Evolutionary conservation across 768 basidiomycete genomes (phyloP).

Genomic region (Filobasidium wieringae): DNA sequence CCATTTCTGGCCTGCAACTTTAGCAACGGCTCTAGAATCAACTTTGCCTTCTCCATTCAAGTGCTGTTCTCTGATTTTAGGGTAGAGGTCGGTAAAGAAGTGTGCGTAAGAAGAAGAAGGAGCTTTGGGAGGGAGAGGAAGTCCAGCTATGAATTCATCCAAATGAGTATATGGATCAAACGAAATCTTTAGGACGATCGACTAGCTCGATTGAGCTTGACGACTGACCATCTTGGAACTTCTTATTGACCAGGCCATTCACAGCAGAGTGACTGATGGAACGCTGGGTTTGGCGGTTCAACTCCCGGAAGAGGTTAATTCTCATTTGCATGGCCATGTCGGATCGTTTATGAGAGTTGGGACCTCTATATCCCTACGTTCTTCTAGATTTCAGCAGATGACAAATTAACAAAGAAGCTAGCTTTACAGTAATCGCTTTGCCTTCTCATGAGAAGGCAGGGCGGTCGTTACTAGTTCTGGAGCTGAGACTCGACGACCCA

Average conservation of each 20-base stretch:
- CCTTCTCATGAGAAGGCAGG: background rate
- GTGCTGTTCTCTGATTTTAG: background rate
- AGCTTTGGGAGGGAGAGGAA: constrained; percentile 11
- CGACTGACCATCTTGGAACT: background rate
- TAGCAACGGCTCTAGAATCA: constrained; percentile 4
- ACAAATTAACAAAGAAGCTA: background rate
- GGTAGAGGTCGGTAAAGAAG: constrained; percentile 12
- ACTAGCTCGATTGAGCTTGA: background rate
- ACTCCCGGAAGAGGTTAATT: background rate
- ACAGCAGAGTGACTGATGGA: background rate
- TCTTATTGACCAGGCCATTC: background rate
- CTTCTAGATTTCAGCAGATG: no score
- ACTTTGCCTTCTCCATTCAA: constrained; percentile 5
- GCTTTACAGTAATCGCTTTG: background rate
- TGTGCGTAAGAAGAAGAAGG: constrained; percentile 11
- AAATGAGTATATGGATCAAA: no score
- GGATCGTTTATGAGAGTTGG: background rate
- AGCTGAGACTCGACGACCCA: background rate
- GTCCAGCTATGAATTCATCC: background rate
- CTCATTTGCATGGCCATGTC: background rate
- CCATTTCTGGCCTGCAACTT: constrained; percentile 7
- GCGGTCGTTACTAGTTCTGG: background rate
- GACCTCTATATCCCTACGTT: background rate
- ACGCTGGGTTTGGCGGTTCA: background rate
- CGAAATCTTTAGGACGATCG: background rate